Evolutionary conservation across 345 rosid genomes (phyloP), one percentile per base, ranked within the genome.

Genomic region (Draba incana): DNA sequence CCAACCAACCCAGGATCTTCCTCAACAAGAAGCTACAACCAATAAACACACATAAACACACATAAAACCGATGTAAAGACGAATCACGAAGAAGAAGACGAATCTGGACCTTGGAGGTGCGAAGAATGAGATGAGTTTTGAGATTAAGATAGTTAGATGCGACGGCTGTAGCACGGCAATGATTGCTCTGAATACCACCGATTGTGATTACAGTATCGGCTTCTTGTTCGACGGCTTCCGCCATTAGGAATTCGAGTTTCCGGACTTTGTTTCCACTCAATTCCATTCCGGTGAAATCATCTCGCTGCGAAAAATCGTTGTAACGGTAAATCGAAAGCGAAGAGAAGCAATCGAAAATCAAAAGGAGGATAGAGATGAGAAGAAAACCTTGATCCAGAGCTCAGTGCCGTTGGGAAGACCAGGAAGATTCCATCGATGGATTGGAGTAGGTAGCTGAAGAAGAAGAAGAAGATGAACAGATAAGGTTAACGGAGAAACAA

Each of bases 121-220:
- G 86, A 43, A 89, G 88, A 27, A 89, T 89, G 41, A 89, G 84
- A 79, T 87, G 83, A 64, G 83, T 74, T 52, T 75, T 83, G 42
- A 92, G 96, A 63, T 85, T 86, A 25, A 92, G 88, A 69, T 87
- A 89, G 82, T 83, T 88, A 10, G 98, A 90, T 6, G 93, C 96
- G 4, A 90, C 97, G 20, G 97, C 84, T 45, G 98, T 85, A 12
- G 98, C 92, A 50, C 98, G 97, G 38, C 98, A 92, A 64, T 92
- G 98, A 68, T 93, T 90, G 75, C 97, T 93, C 75, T 93, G 96
- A 52, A 93, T 90, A 42, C 94, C 98, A 7, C 98, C 98, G 44
- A 88, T 84, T 4, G 96, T 90, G 53, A 90, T 80, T 42, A 90
- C 72, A 15, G 96, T 86, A 49, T 93, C 96, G n/a, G 98, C 93